A percentile compares a stretch with the other conserved stretches of the same genome.
Evolutionary conservation across 495 filamentous ascomycete species (phyloP).

Genomic region (Podospora tetraspora): DNA sequence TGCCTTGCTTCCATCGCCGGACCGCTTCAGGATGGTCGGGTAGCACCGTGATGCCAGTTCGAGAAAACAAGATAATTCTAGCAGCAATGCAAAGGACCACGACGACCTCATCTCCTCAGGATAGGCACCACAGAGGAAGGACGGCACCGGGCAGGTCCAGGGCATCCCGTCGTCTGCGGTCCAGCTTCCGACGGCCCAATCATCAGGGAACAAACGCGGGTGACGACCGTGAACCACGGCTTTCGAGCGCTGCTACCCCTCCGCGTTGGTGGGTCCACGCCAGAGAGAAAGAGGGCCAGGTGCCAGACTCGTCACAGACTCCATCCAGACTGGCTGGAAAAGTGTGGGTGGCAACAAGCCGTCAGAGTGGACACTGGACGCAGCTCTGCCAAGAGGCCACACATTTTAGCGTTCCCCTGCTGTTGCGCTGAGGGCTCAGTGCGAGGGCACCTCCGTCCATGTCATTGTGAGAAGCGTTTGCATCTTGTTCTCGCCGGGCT

Average conservation of each 20-base stretch:
- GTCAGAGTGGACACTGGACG: constrained; percentile 11
- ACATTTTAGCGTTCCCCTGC: constrained; percentile 20
- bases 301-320: not conserved
- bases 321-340: not conserved
- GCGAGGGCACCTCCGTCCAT: not conserved
- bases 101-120: not conserved
- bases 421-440: not conserved
- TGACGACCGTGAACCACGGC: not conserved
- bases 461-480: constrained; percentile 1
- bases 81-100: too few relatives aligned
- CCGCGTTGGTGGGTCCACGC: not conserved
- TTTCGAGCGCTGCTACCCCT: not conserved
- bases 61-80: too few relatives aligned
- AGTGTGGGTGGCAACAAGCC: constrained; percentile 10
- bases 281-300: not conserved
- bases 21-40: too few relatives aligned
- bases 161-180: not conserved
- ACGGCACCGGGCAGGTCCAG: not conserved
- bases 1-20: not conserved
- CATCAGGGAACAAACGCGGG: not conserved
- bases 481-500: constrained; percentile 9
- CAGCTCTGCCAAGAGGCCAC: constrained; percentile 17
- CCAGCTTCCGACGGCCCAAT: not conserved
- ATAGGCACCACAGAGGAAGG: not conserved
- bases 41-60: too few relatives aligned